Base-by-base conservation (phyloP, 2,329 filamentous ascomycete species). In the Nothophoma quercina region DNA sequence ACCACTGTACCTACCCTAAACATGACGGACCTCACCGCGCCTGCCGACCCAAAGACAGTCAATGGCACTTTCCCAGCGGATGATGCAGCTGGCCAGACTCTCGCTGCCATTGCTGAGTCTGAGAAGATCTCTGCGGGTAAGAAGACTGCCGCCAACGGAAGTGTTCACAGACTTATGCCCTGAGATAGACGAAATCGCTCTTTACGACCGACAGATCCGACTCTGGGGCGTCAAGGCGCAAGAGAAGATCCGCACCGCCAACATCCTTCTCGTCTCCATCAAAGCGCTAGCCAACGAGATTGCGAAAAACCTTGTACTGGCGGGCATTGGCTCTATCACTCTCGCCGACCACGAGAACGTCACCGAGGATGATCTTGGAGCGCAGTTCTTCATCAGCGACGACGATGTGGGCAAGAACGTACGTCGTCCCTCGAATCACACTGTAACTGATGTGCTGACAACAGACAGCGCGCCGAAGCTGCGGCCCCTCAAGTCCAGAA, bases 151-250 rank as follows among this genome's bases (percentile, higher is more conserved):
- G 13, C 15, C 8, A n/a, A n/a, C n/a, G n/a, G n/a, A n/a, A n/a
- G n/a, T 10, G 4, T 33, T 23, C 7, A 12, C 47, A 38, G 15
- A 26, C 19, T 49, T 55, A 46, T 56, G 2, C 43, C 5, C 13
- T 5, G 4, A 8, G 4, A 21, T 53, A 91, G 95, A 98, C 75
- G 95, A 99, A 72, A 96, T 98, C 68, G 95, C 93, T 12, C 86
- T 98, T 5, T 99, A 99, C 73, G 95, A 99, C 77, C 88, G 95
- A 41, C 95, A 99, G 74, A 97, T 99, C 68, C 89, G 95, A 46
- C 86, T 99, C 23, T 99, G 95, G 95, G 95, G 95, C 34, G 90
- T 98, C 69, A 88, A 95, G 67, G 95, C 95, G 6, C 95, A 99
- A 75, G 89, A 96, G 72, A 83, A 83, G 42, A 92, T 99, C 51